Percentiles rank a stretch among this genome's conserved stretches.
Evolutionary conservation across 352 stramenopile species (phyloP).

Genomic region (Globisporangium cylindrosporum): DNA sequence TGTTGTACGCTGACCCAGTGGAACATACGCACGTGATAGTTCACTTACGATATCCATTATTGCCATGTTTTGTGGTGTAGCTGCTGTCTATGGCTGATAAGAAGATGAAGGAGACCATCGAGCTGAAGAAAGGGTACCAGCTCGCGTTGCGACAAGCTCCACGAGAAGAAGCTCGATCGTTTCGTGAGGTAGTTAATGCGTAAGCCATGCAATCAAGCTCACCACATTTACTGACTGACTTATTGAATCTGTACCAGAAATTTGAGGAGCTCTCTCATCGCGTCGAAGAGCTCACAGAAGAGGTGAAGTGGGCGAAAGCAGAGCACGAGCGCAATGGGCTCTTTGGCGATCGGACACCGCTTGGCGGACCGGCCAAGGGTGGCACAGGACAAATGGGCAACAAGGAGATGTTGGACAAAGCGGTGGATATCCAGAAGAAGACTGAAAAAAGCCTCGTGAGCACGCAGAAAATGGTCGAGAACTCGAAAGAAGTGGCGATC

Average conservation of each 20-base stretch:
- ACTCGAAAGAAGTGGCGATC: slow-evolving; percentile 77
- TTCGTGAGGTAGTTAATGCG: slow-evolving; percentile 49
- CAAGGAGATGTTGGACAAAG: slow-evolving; percentile 72
- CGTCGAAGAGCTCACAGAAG: slow-evolving; percentile 75
- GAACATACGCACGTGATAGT: background rate
- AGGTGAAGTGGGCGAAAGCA: slow-evolving; percentile 78
- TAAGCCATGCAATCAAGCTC: background rate
- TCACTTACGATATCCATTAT: background rate
- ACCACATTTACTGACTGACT: background rate
- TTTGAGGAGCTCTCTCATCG: slow-evolving; percentile 78
- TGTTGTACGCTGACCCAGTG: background rate
- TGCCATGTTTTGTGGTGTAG: slow-evolving; percentile 22
- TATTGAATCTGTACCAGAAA: slow-evolving; percentile 41
- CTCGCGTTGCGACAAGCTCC: slow-evolving; percentile 73
- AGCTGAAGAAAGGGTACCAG: slow-evolving; percentile 86
- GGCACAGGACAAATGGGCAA: slow-evolving; percentile 42
- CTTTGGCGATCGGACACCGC: slow-evolving; percentile 57
- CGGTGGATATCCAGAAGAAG: slow-evolving; percentile 80
- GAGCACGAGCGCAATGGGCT: slow-evolving; percentile 76
- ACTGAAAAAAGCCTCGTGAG: slow-evolving; percentile 83
- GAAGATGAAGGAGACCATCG: slow-evolving; percentile 79
- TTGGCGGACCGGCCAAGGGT: slow-evolving; percentile 25
- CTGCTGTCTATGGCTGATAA: slow-evolving; percentile 75
- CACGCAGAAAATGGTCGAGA: slow-evolving; percentile 84
- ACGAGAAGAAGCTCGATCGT: slow-evolving; percentile 60